A percentile compares a stretch with the other conserved stretches of the same genome.
phyloP scores from a whole-genome alignment of 2,329 filamentous ascomycete species.

The Pseudopyrenochaeta lycopersici region DNA sequence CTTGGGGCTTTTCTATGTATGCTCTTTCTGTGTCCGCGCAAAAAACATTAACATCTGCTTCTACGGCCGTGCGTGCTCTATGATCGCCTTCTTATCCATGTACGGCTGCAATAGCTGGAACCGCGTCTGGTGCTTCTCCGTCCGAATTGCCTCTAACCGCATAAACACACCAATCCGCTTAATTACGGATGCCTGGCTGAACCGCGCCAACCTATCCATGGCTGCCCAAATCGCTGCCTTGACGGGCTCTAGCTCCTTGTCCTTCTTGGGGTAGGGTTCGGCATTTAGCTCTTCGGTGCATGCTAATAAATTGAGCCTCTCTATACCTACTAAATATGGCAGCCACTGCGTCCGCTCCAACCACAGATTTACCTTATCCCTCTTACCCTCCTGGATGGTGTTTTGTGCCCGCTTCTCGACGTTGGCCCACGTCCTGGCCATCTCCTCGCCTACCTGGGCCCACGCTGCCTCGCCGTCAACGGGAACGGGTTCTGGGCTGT shows the following conservation, averaged over 20 bases:
- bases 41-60: conserved; percentile 33
- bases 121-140: conserved; percentile 25
- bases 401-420: conserved; percentile 11
- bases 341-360: conserved; percentile 20
- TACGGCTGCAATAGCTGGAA: conserved; percentile 24
- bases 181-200: conserved; percentile 21
- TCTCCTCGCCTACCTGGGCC: conserved; percentile 10
- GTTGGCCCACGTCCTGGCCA: conserved; percentile 14
- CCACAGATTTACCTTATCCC: conserved; percentile 15
- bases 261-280: no score
- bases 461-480: conserved; percentile 9
- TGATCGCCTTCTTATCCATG: conserved; percentile 18
- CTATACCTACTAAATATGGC: conserved; percentile 22
- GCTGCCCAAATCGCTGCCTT: conserved; percentile 19
- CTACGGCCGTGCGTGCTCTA: conserved; percentile 13
- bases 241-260: conserved; percentile 12
- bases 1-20: conserved; percentile 19
- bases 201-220: conserved; percentile 17
- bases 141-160: conserved; percentile 24
- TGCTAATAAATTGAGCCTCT: conserved; percentile 19
- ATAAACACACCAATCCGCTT: conserved; percentile 19
- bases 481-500: conserved; percentile 3
- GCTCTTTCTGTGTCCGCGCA: conserved; percentile 10
- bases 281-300: conserved; percentile 19
- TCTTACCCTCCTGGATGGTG: conserved; percentile 15